These are phyloP conservation scores for Halophytophthora batemanensis DNA, from an alignment of 352 stramenopile genomes.

Conservation along the genomic window DNA sequence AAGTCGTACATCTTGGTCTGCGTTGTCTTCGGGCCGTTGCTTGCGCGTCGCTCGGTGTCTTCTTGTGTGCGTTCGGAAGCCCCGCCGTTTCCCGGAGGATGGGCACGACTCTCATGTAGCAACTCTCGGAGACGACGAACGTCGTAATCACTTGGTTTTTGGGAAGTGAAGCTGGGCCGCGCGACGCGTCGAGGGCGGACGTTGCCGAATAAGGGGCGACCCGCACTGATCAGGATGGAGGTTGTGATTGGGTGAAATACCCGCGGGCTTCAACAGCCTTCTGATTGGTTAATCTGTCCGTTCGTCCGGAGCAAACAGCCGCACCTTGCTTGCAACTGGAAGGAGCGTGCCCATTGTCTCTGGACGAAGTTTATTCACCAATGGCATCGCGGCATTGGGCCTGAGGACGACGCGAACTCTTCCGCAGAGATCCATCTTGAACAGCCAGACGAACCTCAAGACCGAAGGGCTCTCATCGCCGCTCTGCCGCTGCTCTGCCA, in stretches of 20 bases:
- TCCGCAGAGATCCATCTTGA: too few species aligned
- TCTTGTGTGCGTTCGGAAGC: slow-evolving; percentile 7
- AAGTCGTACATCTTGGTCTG: slow-evolving; percentile 77
- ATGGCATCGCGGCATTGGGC: neutral
- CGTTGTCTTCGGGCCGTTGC: neutral
- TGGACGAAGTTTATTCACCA: slow-evolving; percentile 2
- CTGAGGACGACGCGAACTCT: too few species aligned
- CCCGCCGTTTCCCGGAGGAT: neutral
- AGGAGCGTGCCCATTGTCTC: slow-evolving; percentile 1
- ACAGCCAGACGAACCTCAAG: too few species aligned
- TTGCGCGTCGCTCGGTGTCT: neutral
- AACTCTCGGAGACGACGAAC: neutral
- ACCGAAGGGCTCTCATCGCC: too few species aligned
- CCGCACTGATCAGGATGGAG: neutral
- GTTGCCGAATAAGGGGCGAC: neutral
- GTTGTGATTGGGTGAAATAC: slow-evolving; percentile 13
- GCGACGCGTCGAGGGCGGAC: neutral
- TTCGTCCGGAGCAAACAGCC: slow-evolving; percentile 4
- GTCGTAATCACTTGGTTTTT: neutral
- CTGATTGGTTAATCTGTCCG: slow-evolving; percentile 15
- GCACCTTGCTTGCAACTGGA: too few species aligned
- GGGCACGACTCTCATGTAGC: slow-evolving; percentile 1
- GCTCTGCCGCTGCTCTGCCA: too few species aligned
- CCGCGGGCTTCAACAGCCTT: slow-evolving; percentile 16
- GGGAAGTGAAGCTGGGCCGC: too few species aligned